Percentiles rank a stretch among this genome's conserved stretches.
Conservation (phyloP, 2,329 filamentous ascomycete genomes). For the Sclerotinia sclerotiorum region DNA sequence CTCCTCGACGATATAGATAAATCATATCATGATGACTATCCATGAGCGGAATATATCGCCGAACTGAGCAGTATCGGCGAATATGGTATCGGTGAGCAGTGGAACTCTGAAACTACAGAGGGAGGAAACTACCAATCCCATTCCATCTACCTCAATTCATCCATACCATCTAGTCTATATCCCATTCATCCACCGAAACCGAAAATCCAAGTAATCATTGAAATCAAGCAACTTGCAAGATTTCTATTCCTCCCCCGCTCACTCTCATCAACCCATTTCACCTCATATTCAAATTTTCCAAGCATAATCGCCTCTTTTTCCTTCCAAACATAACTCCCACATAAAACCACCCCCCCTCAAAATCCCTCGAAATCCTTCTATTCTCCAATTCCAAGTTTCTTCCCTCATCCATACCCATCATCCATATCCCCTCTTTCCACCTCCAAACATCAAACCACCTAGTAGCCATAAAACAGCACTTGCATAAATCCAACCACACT, state of each 20-base stretch:
- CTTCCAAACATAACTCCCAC: background rate
- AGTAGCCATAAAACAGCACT: background rate
- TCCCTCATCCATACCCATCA: background rate
- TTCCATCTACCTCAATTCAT: no score
- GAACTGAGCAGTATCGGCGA: no score
- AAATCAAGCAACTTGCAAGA: conserved; percentile 2
- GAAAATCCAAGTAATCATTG: background rate
- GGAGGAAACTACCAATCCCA: background rate
- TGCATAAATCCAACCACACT: background rate
- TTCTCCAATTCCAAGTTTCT: no score
- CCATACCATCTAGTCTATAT: background rate
- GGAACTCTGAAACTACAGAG: background rate
- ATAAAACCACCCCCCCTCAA: background rate
- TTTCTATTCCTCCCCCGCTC: no score
- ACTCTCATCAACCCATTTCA: background rate
- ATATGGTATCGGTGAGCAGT: background rate
- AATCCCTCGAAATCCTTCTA: background rate
- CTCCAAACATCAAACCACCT: background rate
- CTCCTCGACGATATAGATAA: background rate
- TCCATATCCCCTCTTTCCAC: no score
- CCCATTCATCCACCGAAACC: background rate
- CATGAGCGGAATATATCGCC: background rate
- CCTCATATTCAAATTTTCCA: background rate
- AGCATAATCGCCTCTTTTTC: background rate
- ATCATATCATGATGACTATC: background rate